These are phyloP conservation scores for Westerdykella sp. DNA, from an alignment of 2,329 filamentous ascomycete genomes.

Conservation along the genomic window DNA sequence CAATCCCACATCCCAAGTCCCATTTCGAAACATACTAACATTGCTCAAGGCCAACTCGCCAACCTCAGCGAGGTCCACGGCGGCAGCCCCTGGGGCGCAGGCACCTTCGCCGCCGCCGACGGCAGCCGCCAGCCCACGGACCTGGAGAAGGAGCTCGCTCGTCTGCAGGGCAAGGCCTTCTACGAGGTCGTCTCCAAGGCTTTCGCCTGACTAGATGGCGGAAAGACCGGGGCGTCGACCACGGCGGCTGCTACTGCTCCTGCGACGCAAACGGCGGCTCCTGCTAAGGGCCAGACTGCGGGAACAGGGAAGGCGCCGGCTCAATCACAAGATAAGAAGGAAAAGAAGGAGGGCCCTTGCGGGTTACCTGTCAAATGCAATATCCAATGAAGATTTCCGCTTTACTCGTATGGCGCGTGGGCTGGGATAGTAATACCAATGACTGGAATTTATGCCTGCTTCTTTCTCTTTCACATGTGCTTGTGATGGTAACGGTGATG, in stretches of 20 bases:
- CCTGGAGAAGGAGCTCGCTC: constrained; percentile 73
- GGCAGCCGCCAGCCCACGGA: constrained; percentile 74
- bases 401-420: too few species aligned
- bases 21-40: constrained; percentile 1
- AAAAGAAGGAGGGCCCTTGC: constrained; percentile 61
- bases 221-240: constrained; percentile 5
- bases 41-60: constrained; percentile 48
- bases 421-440: too few species aligned
- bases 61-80: constrained; percentile 77
- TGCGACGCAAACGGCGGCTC: constrained; percentile 1
- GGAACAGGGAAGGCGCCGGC: constrained; percentile 18
- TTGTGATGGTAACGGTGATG: too few species aligned
- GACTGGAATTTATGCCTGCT: too few species aligned
- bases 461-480: too few species aligned
- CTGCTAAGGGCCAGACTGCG: constrained; percentile 11
- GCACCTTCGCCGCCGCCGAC: constrained; percentile 74
- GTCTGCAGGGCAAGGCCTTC: constrained; percentile 78
- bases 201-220: constrained; percentile 71
- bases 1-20: neutral
- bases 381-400: constrained; percentile 48
- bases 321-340: constrained; percentile 31
- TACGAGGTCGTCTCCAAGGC: constrained; percentile 69
- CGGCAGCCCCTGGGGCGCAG: constrained; percentile 86
- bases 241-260: constrained; percentile 6
- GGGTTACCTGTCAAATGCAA: constrained; percentile 70